phyloP scores from a whole-genome alignment of 139 green algal species.

The Tetradesmus lagerheimii region DNA sequence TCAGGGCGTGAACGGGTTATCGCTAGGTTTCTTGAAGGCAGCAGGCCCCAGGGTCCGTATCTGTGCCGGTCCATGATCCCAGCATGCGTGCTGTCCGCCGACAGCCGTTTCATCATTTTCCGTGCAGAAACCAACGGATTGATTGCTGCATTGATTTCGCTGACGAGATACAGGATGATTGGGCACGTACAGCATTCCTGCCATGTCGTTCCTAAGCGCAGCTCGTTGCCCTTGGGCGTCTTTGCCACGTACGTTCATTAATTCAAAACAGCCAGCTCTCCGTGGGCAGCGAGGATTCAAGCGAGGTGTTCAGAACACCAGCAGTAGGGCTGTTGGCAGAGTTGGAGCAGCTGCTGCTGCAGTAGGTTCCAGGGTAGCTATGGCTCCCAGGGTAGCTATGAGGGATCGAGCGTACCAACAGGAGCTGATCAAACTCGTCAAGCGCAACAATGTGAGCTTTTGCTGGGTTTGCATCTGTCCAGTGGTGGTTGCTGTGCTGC shows the following conservation, averaged over 20 bases:
- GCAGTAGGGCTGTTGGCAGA: background rate
- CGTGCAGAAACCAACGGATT: no score
- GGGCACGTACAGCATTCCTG: background rate
- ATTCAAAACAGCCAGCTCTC: background rate
- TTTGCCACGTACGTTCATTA: background rate
- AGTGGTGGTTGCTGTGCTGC: background rate
- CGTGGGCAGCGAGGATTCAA: background rate
- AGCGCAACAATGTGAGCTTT: conserved; percentile 16
- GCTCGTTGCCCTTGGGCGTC: background rate
- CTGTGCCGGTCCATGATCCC: no score
- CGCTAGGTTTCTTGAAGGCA: no score
- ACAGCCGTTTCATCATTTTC: no score
- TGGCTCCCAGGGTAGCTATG: background rate
- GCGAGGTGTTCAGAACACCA: background rate
- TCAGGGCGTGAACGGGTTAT: no score
- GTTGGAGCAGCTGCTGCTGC: background rate
- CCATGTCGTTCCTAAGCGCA: background rate
- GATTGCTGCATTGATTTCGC: no score
- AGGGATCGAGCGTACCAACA: conserved; percentile 11
- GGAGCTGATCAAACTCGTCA: conserved; percentile 19
- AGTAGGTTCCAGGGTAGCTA: background rate
- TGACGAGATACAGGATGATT: background rate
- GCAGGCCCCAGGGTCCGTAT: no score
- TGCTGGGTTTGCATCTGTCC: background rate
- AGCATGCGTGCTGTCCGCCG: no score